Evolutionary conservation across 345 rosid genomes (phyloP).

Genomic region (Trapa incisa): DNA sequence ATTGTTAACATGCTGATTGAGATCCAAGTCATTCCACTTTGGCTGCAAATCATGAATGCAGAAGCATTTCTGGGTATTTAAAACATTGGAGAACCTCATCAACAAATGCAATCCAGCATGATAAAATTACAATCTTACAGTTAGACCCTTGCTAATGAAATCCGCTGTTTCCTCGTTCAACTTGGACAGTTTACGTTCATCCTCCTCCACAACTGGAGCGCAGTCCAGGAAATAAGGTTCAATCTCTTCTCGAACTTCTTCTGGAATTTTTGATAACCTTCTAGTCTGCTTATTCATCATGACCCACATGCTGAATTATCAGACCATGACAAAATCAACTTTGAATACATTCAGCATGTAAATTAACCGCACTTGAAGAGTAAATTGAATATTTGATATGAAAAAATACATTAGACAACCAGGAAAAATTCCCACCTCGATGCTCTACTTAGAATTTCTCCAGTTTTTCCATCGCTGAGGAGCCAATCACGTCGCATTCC

Average conservation of each 20-base stretch:
- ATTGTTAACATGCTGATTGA: constrained; percentile 96
- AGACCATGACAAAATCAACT: neutral
- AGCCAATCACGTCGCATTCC: constrained; percentile 98
- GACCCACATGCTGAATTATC: constrained; percentile 64
- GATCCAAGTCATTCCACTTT: constrained; percentile 90
- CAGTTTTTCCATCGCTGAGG: constrained; percentile 57
- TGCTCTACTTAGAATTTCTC: constrained; percentile 75
- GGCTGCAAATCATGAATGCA: constrained; percentile 45
- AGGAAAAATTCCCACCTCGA: constrained; percentile 45
- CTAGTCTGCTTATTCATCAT: constrained; percentile 98
- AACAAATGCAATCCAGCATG: neutral
- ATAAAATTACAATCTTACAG: constrained; percentile 33
- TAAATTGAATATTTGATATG: neutral
- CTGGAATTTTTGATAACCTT: constrained; percentile 81
- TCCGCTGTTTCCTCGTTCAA: constrained; percentile 67
- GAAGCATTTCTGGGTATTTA: neutral
- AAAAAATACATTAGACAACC: neutral
- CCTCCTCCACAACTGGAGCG: constrained; percentile 72
- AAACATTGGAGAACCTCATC: neutral
- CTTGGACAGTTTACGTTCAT: constrained; percentile 70
- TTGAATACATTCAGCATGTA: neutral
- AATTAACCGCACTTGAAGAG: neutral
- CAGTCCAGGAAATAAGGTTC: constrained; percentile 66
- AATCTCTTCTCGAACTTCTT: constrained; percentile 82
- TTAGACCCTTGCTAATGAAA: constrained; percentile 58